Conservation (phyloP, 2,329 filamentous ascomycete species). For the Penicillium italicum region DNA sequence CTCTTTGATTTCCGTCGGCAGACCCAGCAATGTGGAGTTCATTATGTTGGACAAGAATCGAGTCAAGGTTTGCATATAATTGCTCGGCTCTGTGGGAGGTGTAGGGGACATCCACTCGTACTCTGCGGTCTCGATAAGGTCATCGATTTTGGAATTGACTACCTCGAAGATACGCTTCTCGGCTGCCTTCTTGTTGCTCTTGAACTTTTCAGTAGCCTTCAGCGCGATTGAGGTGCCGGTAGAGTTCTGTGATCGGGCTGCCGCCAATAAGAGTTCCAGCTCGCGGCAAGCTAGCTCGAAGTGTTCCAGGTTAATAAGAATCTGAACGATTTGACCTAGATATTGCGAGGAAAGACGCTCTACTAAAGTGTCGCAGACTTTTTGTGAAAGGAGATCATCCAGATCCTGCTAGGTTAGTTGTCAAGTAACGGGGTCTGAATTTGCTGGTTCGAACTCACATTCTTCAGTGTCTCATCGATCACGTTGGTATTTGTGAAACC, state of each 20-base stretch:
- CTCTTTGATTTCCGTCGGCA: slow-evolving; percentile 95
- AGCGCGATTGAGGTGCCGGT: slow-evolving; percentile 74
- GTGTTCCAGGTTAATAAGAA: slow-evolving; percentile 94
- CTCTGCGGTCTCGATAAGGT: slow-evolving; percentile 92
- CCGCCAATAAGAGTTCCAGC: slow-evolving; percentile 78
- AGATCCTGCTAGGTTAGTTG: slow-evolving; percentile 58
- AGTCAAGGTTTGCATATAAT: slow-evolving; percentile 93
- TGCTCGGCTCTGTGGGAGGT: slow-evolving; percentile 70
- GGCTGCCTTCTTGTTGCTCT: slow-evolving; percentile 86
- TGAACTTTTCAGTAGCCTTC: slow-evolving; percentile 79
- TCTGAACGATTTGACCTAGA: slow-evolving; percentile 95
- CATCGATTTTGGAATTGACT: slow-evolving; percentile 97
- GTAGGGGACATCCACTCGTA: slow-evolving; percentile 78
- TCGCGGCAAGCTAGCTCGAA: slow-evolving; percentile 92
- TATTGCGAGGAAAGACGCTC: slow-evolving; percentile 89
- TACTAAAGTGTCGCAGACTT: slow-evolving; percentile 86
- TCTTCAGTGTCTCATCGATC: slow-evolving; percentile 86
- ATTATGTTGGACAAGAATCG: slow-evolving; percentile 93
- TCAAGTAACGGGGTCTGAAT: neutral
- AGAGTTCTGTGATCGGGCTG: slow-evolving; percentile 76
- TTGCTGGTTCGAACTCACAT: slow-evolving; percentile 48
- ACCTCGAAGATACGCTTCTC: slow-evolving; percentile 98
- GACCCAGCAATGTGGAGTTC: slow-evolving; percentile 84
- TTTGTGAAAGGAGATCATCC: slow-evolving; percentile 89
- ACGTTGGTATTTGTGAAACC: slow-evolving; percentile 87